Base-by-base conservation (phyloP, 371 early-diverging fungal genomes). In the Conidiobolus incongruus region DNA sequence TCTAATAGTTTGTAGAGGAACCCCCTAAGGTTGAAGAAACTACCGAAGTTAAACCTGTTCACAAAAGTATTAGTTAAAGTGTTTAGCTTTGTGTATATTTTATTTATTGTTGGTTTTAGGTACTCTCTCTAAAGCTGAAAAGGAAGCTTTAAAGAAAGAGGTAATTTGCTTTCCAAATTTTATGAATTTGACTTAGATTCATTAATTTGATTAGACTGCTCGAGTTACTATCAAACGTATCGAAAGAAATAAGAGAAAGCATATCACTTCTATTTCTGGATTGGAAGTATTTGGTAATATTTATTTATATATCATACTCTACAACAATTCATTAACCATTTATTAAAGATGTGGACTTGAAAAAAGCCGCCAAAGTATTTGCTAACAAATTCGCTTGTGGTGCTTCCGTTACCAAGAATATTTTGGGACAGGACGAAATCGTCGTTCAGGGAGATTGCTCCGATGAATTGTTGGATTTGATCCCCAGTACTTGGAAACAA, bases 331-430 rank as follows among this genome's bases (percentile, higher is more conserved):
- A 32, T 16, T 7, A 37, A 23, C n/a, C 11, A 22, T 40, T 20
- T 40, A 16, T 35, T 22, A 26, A 54, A 83, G 81, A 72, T 42
- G 76, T 92, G 34, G 92, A 90, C 50, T 60, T 94, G 52, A 92
- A 91, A 54, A 88, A 86, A 57, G 88, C 85, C 2, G 81, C 91
- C 50, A 94, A 94, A 58, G 58, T 71, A 55, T 89, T 90, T 64
- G 87, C 91, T 35, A 81, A 70, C 50, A 76, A 76, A 60, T 90
- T 85, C 57, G 91, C 91, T 1, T 81, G 84, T 56, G 90, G 90
- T 37, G 72, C 86, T 11, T 83, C 86, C 2, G 90, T 89, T 28
- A 77, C 85, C 32, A 89, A 88, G 67, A 88, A 79, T 53, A 77
- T 82, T 45, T 74, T 77, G 51, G 86, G 87, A 41, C 60, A 60